Percentiles rank a stretch among this genome's conserved stretches.
Conservation (phyloP, 2,329 filamentous ascomycete genomes). For the Myrmaecium sp. region DNA sequence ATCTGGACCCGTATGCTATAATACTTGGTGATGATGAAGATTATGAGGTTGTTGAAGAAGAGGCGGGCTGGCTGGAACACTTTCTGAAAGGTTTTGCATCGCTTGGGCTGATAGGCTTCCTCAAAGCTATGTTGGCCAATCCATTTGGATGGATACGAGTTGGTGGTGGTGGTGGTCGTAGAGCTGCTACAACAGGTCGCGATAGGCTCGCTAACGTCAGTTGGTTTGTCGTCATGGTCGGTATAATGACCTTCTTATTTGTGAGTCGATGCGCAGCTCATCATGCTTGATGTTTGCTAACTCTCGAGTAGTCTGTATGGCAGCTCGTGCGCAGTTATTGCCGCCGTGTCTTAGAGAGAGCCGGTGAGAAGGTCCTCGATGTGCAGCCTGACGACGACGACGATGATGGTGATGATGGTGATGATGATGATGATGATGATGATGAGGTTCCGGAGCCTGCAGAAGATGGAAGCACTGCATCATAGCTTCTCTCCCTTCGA, state of each 20-base stretch:
- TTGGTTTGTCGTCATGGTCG: slow-evolving; percentile 63
- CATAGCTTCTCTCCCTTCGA: slow-evolving; percentile 5
- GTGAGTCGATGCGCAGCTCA: slow-evolving; percentile 34
- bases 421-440: neutral
- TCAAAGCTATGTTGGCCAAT: slow-evolving; percentile 61
- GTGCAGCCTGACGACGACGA: slow-evolving; percentile 50
- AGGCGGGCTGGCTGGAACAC: slow-evolving; percentile 57
- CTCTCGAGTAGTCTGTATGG: slow-evolving; percentile 59
- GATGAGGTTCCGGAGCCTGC: neutral
- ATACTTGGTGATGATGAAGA: slow-evolving; percentile 1
- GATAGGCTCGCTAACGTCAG: slow-evolving; percentile 65
- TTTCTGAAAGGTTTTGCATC: slow-evolving; percentile 84
- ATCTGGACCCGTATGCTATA: slow-evolving; percentile 48
- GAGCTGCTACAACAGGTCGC: slow-evolving; percentile 48
- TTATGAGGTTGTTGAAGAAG: slow-evolving; percentile 15
- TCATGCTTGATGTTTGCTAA: slow-evolving; percentile 10
- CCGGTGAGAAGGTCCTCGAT: slow-evolving; percentile 68
- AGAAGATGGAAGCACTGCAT: slow-evolving; percentile 5
- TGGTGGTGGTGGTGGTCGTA: slow-evolving; percentile 37
- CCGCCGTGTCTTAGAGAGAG: slow-evolving; percentile 55
- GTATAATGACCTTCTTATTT: slow-evolving; percentile 61
- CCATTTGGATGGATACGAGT: slow-evolving; percentile 62
- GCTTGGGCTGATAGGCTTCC: slow-evolving; percentile 67
- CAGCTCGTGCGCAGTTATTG: slow-evolving; percentile 57
- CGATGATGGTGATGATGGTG: slow-evolving; percentile 28